phyloP scores from a whole-genome alignment of 2,329 filamentous ascomycete species.

The Botrytis sinoallii region DNA sequence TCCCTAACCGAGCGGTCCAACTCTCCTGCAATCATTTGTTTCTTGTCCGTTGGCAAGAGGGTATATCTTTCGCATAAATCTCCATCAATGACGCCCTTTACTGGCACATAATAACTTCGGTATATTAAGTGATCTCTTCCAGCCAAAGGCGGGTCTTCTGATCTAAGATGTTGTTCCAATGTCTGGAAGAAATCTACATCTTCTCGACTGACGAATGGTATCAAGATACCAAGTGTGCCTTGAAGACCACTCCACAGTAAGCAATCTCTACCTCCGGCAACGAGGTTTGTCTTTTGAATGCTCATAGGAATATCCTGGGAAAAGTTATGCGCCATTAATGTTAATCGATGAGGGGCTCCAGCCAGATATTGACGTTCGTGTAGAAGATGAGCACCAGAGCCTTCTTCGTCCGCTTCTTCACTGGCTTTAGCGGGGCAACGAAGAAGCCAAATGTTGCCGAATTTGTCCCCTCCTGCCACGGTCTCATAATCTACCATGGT shows the following conservation, averaged over 20 bases:
- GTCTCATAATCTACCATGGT: conserved; percentile 98
- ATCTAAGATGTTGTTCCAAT: conserved; percentile 82
- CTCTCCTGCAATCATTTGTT: conserved; percentile 91
- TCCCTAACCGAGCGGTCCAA: conserved; percentile 86
- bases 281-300: conserved; percentile 82
- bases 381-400: conserved; percentile 83
- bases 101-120: conserved; percentile 90
- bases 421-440: conserved; percentile 83
- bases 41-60: conserved; percentile 79
- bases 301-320: conserved; percentile 89
- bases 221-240: conserved; percentile 87
- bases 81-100: conserved; percentile 95
- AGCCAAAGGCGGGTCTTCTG: conserved; percentile 81
- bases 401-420: conserved; percentile 87
- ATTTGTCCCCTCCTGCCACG: conserved; percentile 91
- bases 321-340: conserved; percentile 84
- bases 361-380: conserved; percentile 89
- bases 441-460: conserved; percentile 92
- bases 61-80: conserved; percentile 93
- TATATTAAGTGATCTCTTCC: conserved; percentile 96
- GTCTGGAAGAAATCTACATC: conserved; percentile 98
- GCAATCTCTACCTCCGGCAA: conserved; percentile 88
- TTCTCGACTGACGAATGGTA: conserved; percentile 87
- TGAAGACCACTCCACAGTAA: conserved; percentile 92
- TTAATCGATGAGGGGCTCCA: conserved; percentile 79